Evolutionary conservation across 352 stramenopile species (phyloP).

Genomic region (Phytophthora capsici): DNA sequence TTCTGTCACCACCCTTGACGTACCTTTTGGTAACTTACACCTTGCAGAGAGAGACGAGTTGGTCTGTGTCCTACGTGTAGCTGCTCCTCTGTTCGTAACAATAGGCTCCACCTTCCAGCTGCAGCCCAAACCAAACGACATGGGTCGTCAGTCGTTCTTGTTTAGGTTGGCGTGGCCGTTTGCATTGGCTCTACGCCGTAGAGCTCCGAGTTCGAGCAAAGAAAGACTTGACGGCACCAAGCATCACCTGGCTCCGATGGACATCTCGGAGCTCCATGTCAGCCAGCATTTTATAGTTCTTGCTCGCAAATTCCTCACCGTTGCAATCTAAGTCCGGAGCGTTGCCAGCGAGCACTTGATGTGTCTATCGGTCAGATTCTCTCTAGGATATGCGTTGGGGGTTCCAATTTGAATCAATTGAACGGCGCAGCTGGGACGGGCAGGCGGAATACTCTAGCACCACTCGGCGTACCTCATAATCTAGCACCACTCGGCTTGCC

Average conservation of each 20-base stretch:
- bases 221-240: conserved; percentile 9
- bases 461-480: conserved; percentile 12
- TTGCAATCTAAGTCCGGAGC: conserved; percentile 4
- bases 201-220: conserved; percentile 1
- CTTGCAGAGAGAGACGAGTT: not conserved
- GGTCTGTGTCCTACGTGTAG: conserved; percentile 1
- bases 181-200: conserved; percentile 26
- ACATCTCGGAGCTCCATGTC: conserved; percentile 3
- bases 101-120: conserved; percentile 10
- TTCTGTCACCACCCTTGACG: not conserved
- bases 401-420: not conserved
- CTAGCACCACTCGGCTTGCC: not conserved
- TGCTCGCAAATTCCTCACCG: not conserved
- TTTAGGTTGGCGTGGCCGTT: not conserved
- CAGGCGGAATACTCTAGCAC: conserved; percentile 26
- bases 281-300: not conserved
- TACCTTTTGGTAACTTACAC: too few species aligned
- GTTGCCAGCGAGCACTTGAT: conserved; percentile 4
- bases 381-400: not conserved
- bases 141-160: conserved; percentile 11
- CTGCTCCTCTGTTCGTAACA: not conserved
- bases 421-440: conserved; percentile 7
- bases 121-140: not conserved
- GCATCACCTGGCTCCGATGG: not conserved
- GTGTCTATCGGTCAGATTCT: not conserved